Base-by-base conservation (phyloP, 192 early-diverging fungal genomes). In the Mortierella hygrophila region DNA sequence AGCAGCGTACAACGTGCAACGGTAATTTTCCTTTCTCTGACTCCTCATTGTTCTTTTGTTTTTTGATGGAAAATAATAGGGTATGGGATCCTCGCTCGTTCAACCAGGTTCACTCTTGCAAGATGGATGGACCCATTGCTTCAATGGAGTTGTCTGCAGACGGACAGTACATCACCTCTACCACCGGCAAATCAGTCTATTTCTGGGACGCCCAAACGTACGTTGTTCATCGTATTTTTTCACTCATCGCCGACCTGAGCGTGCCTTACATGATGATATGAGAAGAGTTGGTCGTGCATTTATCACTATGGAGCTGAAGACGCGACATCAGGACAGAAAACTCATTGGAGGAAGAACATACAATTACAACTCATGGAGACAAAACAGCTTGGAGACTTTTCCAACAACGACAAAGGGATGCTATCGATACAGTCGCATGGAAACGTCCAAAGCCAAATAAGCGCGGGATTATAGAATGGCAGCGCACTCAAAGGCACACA, bases 11-110 rank as follows among this genome's bases (percentile, higher is more conserved):
- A 38, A 70, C 23, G 46, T 11, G 18, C 76, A 78, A n/a, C 38
- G 32, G 0, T 32, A n/a, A 26, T 38, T 65, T 65, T 65, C 3
- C 10, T 23, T 18, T 38, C 18, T 44, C 44, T 79, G 1, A 46
- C 32, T 38, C 29, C 29, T 68, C 23, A 52, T 42, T 72, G 57
- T 63, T 72, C 32, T 21, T 38, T 70, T 26, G 10, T 16, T 69
- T 75, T 55, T 41, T 42, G 15, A 15, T 60, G 29, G 40, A 38
- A 54, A 75, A 52, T 20, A 83, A 91, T 72, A 90, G 93, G 29
- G 90, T 96, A 3, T 94, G 94, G 91, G 97, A 98, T 89, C 84
- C 94, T 46, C 94, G 96, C 38, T 91, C 92, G 11, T 90, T 94
- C 42, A 82, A 82, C 29, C 90, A 93, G 70, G 93, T 93, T 16